Base-by-base conservation (phyloP, 2,329 filamentous ascomycete genomes). In the Fusarium albosuccineum region DNA sequence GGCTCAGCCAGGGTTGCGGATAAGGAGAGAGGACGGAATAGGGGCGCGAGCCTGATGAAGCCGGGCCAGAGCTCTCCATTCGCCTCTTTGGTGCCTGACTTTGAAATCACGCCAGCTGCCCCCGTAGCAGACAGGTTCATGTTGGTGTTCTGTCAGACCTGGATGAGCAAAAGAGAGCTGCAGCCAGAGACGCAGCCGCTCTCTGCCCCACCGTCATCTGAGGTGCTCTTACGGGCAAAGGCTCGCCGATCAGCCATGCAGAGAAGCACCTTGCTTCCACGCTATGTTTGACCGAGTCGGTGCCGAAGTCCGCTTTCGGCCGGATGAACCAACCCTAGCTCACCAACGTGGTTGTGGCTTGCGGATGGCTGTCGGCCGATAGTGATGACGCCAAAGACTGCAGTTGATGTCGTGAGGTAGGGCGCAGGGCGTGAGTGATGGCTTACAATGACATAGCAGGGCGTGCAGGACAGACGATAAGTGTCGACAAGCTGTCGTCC, bases 291-390 rank as follows among this genome's bases (percentile, higher is more conserved):
- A 45, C 60, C 61, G 48, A 27, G 16, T 62, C 49, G 70, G 64
- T 56, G 58, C 66, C 66, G 66, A 72, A 65, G 46, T 44, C 64
- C 66, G 68, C 41, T 59, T 57, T 63, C 56, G 64, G 70, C 70
- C 60, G 64, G 51, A 40, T 53, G 26, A 26, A 22, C 26, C 13
- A 13, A 45, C 27, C 40, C 33, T 2, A 56, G 26, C 16, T 42
- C 16, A 22, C 17, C 6, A 22, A 17, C 37, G 6, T 11, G 44
- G n/a, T 22, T 45, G 41, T 48, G 36, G 16, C 51, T 40, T 42
- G 26, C 58, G 44, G 55, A 37, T 54, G 49, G 40, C 54, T 59
- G 46, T 22, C 22, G 45, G 29, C 17, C 0, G 9, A 26, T 48
- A 14, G 45, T 48, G 45, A 48, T 30, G 17, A 36, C 33, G 36